Conservation (phyloP, 2,329 filamentous ascomycete species). For the Xylaria sp. region DNA sequence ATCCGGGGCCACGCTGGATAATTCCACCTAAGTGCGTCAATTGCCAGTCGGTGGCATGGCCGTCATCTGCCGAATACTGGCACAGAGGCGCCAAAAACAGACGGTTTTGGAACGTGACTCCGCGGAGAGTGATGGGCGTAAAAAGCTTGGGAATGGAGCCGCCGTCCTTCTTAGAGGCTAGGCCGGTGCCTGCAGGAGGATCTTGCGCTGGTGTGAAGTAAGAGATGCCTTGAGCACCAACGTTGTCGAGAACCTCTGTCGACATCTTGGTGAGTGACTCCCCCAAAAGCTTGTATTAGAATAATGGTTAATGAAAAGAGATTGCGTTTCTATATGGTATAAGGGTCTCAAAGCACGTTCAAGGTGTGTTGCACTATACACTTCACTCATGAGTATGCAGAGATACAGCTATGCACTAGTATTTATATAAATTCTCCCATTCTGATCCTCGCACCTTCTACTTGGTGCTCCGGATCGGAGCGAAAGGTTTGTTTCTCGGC, state of each 20-base stretch:
- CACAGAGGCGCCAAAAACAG: conserved; percentile 60
- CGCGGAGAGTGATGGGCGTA: conserved; percentile 58
- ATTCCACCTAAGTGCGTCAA: conserved; percentile 78
- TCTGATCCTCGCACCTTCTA: neutral
- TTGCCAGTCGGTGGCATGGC: conserved; percentile 78
- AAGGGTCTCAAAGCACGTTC: neutral
- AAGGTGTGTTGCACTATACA: neutral
- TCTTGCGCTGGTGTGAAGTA: conserved; percentile 56
- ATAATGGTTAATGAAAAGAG: neutral
- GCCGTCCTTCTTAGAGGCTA: conserved; percentile 40
- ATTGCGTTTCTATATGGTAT: neutral
- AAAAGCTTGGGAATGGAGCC: conserved; percentile 64
- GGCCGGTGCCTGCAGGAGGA: conserved; percentile 52
- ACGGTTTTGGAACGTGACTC: conserved; percentile 57
- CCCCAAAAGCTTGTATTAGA: neutral
- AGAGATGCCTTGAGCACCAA: conserved; percentile 47
- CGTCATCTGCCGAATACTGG: conserved; percentile 57
- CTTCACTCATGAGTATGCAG: too few species aligned
- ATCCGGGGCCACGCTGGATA: conserved; percentile 68
- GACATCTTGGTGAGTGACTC: conserved; percentile 14
- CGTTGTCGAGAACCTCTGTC: conserved; percentile 5
- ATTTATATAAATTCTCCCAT: conserved; percentile 11
- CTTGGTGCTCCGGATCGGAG: neutral
- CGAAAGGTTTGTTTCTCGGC: neutral
- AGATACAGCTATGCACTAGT: neutral